A percentile compares a stretch with the other conserved stretches of the same genome.
Evolutionary conservation across 2,329 filamentous ascomycete genomes (phyloP).

Genomic region (Ustulina deusta): DNA sequence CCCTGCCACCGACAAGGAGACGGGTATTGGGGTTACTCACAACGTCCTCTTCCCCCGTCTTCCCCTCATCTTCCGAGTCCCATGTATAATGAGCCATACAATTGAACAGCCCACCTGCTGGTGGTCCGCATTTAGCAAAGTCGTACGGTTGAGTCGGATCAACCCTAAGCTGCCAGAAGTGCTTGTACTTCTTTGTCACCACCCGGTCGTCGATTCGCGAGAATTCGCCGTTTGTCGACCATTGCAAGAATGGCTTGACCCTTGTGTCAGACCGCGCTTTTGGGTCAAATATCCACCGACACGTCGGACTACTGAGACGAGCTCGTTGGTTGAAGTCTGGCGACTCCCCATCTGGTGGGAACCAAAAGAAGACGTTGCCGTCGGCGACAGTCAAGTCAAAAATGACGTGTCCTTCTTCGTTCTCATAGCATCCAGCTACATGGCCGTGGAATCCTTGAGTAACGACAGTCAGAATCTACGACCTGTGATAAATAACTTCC

Average conservation of each 20-base stretch:
- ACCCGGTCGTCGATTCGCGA: slow-evolving; percentile 62
- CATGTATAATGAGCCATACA: slow-evolving; percentile 60
- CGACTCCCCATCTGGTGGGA: slow-evolving; percentile 53
- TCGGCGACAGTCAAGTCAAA: slow-evolving; percentile 59
- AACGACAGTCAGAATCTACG: not conserved
- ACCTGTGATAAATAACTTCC: not conserved
- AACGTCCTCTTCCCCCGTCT: slow-evolving; percentile 53
- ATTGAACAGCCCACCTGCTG: slow-evolving; percentile 60
- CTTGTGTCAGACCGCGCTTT: slow-evolving; percentile 52
- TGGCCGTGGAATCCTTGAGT: slow-evolving; percentile 59
- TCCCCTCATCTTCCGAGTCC: slow-evolving; percentile 44
- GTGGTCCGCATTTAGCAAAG: slow-evolving; percentile 58
- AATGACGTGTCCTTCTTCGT: slow-evolving; percentile 58
- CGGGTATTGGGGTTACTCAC: slow-evolving; percentile 16
- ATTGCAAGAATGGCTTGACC: slow-evolving; percentile 53
- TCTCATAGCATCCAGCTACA: slow-evolving; percentile 62
- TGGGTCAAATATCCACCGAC: slow-evolving; percentile 57
- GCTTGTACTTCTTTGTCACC: slow-evolving; percentile 57
- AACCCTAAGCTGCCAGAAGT: slow-evolving; percentile 60
- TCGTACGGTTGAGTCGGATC: slow-evolving; percentile 56
- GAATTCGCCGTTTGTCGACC: slow-evolving; percentile 62
- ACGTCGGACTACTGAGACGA: slow-evolving; percentile 55
- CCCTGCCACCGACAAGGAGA: not conserved
- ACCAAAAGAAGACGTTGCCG: slow-evolving; percentile 62
- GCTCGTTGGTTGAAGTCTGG: slow-evolving; percentile 47